A percentile compares a stretch with the other conserved stretches of the same genome.
Evolutionary conservation across 2,329 filamentous ascomycete species (phyloP).

Genomic region (Scedosporium aurantiacum): DNA sequence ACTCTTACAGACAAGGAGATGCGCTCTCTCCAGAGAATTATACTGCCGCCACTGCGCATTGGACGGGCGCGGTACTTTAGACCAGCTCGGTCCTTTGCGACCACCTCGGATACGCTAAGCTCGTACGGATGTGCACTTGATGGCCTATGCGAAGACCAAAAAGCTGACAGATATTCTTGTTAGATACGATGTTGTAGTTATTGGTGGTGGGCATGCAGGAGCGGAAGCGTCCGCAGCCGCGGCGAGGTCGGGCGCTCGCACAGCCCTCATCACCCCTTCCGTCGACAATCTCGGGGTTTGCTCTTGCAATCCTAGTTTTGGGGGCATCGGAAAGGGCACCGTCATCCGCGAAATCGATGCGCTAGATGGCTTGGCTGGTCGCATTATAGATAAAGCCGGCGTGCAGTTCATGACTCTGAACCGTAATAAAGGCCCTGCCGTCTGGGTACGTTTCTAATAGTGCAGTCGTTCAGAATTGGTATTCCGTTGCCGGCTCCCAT

Average conservation of each 20-base stretch:
- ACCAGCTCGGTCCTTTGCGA: neutral
- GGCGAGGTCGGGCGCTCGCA: conserved; percentile 77
- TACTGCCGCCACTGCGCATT: neutral
- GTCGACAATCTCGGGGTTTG: conserved; percentile 84
- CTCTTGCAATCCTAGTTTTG: conserved; percentile 94
- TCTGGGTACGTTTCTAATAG: conserved; percentile 50
- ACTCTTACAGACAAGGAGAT: neutral
- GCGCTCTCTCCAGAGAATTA: neutral
- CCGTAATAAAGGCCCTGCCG: conserved; percentile 79
- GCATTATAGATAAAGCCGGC: conserved; percentile 85
- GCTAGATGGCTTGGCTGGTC: conserved; percentile 76
- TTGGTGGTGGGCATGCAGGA: conserved; percentile 91
- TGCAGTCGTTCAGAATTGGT: neutral
- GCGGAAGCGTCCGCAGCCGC: conserved; percentile 88
- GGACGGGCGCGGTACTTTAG: neutral
- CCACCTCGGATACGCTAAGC: neutral
- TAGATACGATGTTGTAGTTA: conserved; percentile 70
- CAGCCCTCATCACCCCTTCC: conserved; percentile 80
- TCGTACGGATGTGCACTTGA: neutral
- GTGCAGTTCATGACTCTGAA: conserved; percentile 92
- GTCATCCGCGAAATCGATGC: conserved; percentile 94
- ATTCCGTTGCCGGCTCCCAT: neutral
- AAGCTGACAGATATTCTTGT: neutral
- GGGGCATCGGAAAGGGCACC: conserved; percentile 96
- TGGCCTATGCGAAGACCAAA: neutral